Conservation (phyloP, 108 stramenopile genomes). For the Bacterosira constricta region DNA sequence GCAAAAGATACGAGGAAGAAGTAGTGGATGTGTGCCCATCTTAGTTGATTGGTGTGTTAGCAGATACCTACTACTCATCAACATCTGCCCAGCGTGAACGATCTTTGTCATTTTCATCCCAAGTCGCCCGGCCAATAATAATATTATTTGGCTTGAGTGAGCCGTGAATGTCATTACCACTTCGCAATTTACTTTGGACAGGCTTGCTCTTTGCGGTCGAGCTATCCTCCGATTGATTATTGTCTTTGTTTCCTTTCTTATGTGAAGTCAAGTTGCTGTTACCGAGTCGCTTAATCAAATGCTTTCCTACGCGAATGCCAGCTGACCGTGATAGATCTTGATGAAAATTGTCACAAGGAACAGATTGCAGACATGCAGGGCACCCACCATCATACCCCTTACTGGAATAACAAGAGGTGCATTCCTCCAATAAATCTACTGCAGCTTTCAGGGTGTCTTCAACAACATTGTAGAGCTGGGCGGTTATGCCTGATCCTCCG, state of each 20-base stretch:
- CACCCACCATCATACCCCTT: constrained; percentile 79
- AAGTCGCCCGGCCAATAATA: constrained; percentile 42
- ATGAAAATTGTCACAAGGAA: constrained; percentile 83
- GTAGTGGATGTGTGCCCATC: too few species aligned
- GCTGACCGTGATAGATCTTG: constrained; percentile 48
- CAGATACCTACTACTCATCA: constrained; percentile 43
- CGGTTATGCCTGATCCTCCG: constrained; percentile 72
- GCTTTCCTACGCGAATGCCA: constrained; percentile 58
- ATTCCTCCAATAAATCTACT: constrained; percentile 68
- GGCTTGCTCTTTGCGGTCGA: too few species aligned
- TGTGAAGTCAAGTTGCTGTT: constrained; percentile 47
- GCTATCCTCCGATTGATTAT: neutral
- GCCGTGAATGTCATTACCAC: neutral
- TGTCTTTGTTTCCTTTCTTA: constrained; percentile 12
- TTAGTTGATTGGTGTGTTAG: too few species aligned
- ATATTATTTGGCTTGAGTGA: constrained; percentile 28
- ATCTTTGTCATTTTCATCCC: constrained; percentile 20
- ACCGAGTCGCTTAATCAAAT: constrained; percentile 59
- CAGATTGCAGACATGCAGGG: constrained; percentile 76
- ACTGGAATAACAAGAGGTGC: constrained; percentile 52
- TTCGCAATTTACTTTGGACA: neutral
- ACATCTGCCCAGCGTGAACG: constrained; percentile 38
- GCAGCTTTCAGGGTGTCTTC: constrained; percentile 60
- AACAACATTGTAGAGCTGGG: constrained; percentile 66
- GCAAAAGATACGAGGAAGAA: too few species aligned